These are phyloP conservation scores for Metarhizium anisopliae DNA, from an alignment of 2,329 filamentous ascomycete genomes.

Conservation along the genomic window DNA sequence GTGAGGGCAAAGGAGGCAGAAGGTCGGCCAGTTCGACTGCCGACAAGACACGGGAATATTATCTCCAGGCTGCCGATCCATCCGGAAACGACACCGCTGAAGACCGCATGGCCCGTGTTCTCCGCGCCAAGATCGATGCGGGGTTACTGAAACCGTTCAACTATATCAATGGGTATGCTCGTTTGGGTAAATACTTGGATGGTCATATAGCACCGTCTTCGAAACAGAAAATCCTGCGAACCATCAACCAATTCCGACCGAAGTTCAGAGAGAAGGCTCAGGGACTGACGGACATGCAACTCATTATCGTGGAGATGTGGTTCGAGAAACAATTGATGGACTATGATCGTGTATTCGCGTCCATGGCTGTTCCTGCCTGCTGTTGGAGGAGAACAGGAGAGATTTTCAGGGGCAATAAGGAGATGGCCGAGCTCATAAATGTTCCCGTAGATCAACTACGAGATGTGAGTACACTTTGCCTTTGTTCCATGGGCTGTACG, in stretches of 20 bases:
- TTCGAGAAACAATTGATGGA: slow-evolving; percentile 95
- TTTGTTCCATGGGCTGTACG: background rate
- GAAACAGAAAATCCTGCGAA: slow-evolving; percentile 83
- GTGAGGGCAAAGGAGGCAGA: slow-evolving; percentile 42
- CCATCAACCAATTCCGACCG: slow-evolving; percentile 85
- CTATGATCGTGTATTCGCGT: slow-evolving; percentile 95
- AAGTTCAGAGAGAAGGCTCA: slow-evolving; percentile 96
- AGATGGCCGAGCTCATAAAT: slow-evolving; percentile 95
- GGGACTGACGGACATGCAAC: slow-evolving; percentile 81
- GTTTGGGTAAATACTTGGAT: slow-evolving; percentile 86
- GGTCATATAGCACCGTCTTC: slow-evolving; percentile 72
- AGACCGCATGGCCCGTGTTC: slow-evolving; percentile 87
- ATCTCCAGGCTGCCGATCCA: slow-evolving; percentile 92
- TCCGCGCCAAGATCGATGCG: slow-evolving; percentile 93
- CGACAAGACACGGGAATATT: slow-evolving; percentile 81
- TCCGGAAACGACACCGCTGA: slow-evolving; percentile 78
- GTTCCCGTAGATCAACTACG: slow-evolving; percentile 84
- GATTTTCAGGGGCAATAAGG: slow-evolving; percentile 94
- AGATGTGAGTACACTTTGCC: slow-evolving; percentile 54
- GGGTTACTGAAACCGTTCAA: slow-evolving; percentile 95
- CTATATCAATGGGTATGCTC: slow-evolving; percentile 92
- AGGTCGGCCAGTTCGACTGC: slow-evolving; percentile 59
- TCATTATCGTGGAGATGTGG: slow-evolving; percentile 97
- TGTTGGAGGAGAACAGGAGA: slow-evolving; percentile 96
- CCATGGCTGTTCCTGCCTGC: slow-evolving; percentile 96